Evolutionary conservation across 352 stramenopile genomes (phyloP), one percentile per base, ranked within the genome.

Genomic region (Saprolegnia parasitica): DNA sequence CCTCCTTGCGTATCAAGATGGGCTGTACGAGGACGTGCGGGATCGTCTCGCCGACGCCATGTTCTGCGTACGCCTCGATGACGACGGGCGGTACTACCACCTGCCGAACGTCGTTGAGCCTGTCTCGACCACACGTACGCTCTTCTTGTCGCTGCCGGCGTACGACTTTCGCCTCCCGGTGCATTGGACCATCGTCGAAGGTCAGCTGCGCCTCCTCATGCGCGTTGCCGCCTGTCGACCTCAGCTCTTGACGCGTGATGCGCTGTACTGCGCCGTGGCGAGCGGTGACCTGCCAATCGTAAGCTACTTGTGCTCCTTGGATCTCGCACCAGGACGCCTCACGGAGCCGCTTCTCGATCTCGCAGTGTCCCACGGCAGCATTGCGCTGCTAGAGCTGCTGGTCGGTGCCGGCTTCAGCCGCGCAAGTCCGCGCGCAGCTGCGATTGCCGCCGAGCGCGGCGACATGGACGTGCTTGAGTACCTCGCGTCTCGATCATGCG

Each of bases 141-240:
- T 60, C 24, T 60, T 42, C 35, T 60, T 60, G 52, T 40, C 52
- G 24, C n/a, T 24, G 35, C 13, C 13, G 9, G 52, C 24, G 35
- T 60, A 60, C 35, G 52, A 60, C n/a, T 24, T 60, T 60, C 52
- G 52, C 11, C 20, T 60, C 52, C 52, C 52, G 4, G 3, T 24
- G 52, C 52, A 60, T 40, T 16, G 13, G 24, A 24, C n/a, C 24
- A 60, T 60, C 24, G 52, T 60, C 20, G 13, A 60, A 20, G 3
- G n/a, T 60, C 11, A 11, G 4, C 35, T 60, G 52, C 24, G 11
- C 24, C 24, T 16, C 24, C 35, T 60, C 8, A 18, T 4, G 35
- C 52, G n/a, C 11, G 11, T 60, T 24, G 13, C n/a, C n/a, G 11
- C 11, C 3, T 60, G 52, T 60, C 52, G 35, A 35, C 52, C 52